phyloP scores from a whole-genome alignment of 2,329 filamentous ascomycete species.

The Aspergillus candidus region DNA sequence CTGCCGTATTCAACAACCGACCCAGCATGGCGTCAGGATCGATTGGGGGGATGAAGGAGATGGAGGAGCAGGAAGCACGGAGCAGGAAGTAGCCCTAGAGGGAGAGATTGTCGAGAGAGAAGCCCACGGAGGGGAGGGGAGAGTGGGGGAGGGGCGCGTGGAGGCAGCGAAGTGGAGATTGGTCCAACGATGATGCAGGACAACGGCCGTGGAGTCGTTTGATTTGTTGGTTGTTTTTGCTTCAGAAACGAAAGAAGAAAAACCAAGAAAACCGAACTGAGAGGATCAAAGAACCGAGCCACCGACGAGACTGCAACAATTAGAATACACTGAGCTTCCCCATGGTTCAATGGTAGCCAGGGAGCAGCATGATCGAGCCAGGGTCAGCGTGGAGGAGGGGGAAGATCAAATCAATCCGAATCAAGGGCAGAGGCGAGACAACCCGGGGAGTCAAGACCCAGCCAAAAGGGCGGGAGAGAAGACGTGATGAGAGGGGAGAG shows the following conservation, averaged over 20 bases:
- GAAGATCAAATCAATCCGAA: background rate
- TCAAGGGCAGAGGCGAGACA: background rate
- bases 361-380: conserved; percentile 23
- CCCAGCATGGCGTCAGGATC: conserved; percentile 34
- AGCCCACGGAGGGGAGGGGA: background rate
- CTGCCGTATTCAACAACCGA: conserved; percentile 39
- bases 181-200: conserved; percentile 1
- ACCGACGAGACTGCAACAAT: conserved; percentile 24
- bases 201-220: background rate
- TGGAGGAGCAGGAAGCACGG: conserved; percentile 2
- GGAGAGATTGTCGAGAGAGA: background rate
- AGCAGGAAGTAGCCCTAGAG: too few species aligned
- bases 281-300: conserved; percentile 2
- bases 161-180: conserved; percentile 2
- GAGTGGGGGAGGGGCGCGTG: background rate
- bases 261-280: background rate
- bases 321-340: conserved; percentile 28
- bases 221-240: background rate
- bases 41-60: conserved; percentile 11
- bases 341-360: conserved; percentile 26
- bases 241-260: too few species aligned
- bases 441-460: background rate
- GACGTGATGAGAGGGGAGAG: conserved; percentile 1
- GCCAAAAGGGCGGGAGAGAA: background rate
- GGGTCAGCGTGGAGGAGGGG: conserved; percentile 6